A percentile compares a stretch with the other conserved stretches of the same genome.
phyloP scores from a whole-genome alignment of 768 basidiomycete genomes.

The Xerocomellus amylosporus region DNA sequence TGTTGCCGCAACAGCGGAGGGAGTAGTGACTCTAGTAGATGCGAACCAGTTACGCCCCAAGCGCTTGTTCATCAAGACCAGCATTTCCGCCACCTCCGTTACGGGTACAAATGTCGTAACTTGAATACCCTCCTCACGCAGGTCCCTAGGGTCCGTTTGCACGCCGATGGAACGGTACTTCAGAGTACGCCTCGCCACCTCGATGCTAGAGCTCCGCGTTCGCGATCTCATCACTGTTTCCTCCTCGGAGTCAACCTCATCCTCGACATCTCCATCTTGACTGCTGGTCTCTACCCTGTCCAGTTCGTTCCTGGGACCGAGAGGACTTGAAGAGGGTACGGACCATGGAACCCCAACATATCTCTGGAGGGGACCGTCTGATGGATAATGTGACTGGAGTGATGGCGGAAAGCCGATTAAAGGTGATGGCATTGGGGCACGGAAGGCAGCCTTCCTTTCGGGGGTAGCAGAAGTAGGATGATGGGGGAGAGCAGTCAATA shows the following conservation, averaged over 20 bases:
- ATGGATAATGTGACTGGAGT: slow-evolving; percentile 73
- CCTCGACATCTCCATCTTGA: slow-evolving; percentile 80
- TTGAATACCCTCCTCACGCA: slow-evolving; percentile 58
- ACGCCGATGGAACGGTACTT: slow-evolving; percentile 66
- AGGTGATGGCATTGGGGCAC: slow-evolving; percentile 34
- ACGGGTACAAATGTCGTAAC: slow-evolving; percentile 34
- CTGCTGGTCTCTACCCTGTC: slow-evolving; percentile 64
- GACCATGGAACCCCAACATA: slow-evolving; percentile 65
- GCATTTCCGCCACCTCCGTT: slow-evolving; percentile 20
- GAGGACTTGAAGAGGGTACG: slow-evolving; percentile 37
- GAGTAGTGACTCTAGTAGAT: slow-evolving; percentile 5
- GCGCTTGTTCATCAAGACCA: slow-evolving; percentile 21
- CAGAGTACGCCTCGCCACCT: slow-evolving; percentile 19
- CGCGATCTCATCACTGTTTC: slow-evolving; percentile 32
- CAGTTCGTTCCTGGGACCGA: slow-evolving; percentile 24
- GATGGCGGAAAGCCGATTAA: slow-evolving; percentile 50
- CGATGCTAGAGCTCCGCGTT: slow-evolving; percentile 35
- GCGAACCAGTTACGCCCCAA: slow-evolving; percentile 21
- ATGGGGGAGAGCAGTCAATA: slow-evolving; percentile 35
- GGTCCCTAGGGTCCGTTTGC: slow-evolving; percentile 62
- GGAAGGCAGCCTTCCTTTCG: slow-evolving; percentile 16
- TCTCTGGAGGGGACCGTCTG: slow-evolving; percentile 76
- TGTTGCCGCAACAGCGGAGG: not conserved
- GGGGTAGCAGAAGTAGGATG: slow-evolving; percentile 35
- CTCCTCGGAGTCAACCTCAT: slow-evolving; percentile 61